Percentiles rank a stretch among this genome's conserved stretches.
phyloP scores from a whole-genome alignment of 1,284 basidiomycete species.

The Rhodotorula sp. region DNA sequence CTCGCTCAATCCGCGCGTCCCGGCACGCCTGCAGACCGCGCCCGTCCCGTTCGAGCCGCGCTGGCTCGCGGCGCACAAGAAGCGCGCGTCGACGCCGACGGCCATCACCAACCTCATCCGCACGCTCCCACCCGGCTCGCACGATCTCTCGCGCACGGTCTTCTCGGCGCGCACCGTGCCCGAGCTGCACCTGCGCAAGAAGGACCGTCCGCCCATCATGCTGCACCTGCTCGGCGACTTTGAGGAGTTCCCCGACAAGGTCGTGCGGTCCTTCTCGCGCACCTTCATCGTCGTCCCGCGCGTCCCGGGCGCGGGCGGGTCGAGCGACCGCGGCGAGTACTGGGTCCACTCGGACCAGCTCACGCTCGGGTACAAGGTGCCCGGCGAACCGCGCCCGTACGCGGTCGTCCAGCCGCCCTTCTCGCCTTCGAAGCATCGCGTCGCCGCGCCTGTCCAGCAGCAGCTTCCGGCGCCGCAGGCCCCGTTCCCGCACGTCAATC shows the following conservation, averaged over 20 bases:
- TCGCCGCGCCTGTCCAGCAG: no score
- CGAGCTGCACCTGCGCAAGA: constrained; percentile 12
- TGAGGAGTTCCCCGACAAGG: constrained; percentile 37
- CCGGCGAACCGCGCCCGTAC: not conserved
- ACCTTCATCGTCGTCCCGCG: constrained; percentile 31
- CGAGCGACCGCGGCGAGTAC: constrained; percentile 6
- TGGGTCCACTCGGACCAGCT: constrained; percentile 31
- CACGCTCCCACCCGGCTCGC: constrained; percentile 29
- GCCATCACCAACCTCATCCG: constrained; percentile 36
- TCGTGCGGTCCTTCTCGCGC: constrained; percentile 20
- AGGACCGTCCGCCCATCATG: constrained; percentile 16
- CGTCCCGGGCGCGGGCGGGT: not conserved
- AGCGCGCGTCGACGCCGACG: constrained; percentile 18
- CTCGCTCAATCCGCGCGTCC: constrained; percentile 7
- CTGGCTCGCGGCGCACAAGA: constrained; percentile 11
- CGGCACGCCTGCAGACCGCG: constrained; percentile 1
- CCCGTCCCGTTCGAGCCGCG: constrained; percentile 6
- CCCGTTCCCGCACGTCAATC: no score
- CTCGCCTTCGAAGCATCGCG: not conserved
- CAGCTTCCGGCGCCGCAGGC: no score
- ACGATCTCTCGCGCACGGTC: constrained; percentile 12
- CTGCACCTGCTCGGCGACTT: constrained; percentile 30
- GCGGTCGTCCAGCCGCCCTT: not conserved
- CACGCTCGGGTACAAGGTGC: constrained; percentile 12
- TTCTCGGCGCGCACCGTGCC: constrained; percentile 26